Conservation (phyloP, 202 grass and related monocot genomes). For the Saccharum hybrid region DNA sequence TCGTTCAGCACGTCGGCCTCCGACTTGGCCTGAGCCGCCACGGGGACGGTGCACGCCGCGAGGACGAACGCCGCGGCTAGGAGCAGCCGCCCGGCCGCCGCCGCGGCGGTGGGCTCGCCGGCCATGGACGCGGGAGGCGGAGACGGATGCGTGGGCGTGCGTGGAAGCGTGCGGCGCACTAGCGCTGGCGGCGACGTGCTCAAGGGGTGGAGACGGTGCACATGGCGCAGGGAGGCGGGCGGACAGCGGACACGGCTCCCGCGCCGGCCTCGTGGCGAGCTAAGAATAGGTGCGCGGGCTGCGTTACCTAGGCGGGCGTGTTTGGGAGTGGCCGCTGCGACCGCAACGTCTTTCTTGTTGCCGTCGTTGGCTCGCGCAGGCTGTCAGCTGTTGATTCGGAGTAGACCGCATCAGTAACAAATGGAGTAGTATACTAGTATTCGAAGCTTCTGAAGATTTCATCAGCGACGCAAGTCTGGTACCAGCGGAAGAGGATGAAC, state of each 20-base stretch:
- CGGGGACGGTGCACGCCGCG: background rate
- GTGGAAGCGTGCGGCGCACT: conserved; percentile 16
- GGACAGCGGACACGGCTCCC: background rate
- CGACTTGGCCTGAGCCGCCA: background rate
- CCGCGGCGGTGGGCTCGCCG: conserved; percentile 43
- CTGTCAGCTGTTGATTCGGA: background rate
- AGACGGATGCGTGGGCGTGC: background rate
- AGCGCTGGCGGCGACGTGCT: conserved; percentile 8
- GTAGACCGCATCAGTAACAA: background rate
- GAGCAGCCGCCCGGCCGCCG: conserved; percentile 14
- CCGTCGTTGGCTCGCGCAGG: background rate
- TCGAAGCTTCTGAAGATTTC: background rate
- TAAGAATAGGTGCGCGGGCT: conserved; percentile 68
- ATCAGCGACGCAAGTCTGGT: background rate
- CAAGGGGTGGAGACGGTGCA: conserved; percentile 1
- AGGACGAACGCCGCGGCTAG: conserved; percentile 33
- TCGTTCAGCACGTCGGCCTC: conserved; percentile 46
- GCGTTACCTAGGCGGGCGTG: background rate
- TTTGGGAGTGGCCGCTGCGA: conserved; percentile 32
- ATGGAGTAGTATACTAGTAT: background rate
- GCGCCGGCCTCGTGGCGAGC: conserved; percentile 47
- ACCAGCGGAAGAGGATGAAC: background rate
- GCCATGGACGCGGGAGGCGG: conserved; percentile 47
- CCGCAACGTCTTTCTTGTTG: conserved; percentile 33
- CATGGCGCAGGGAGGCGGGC: conserved; percentile 28